A percentile compares a stretch with the other conserved stretches of the same genome.
These are phyloP conservation scores for Euphrasia confusa DNA, from an alignment of 257 asterid genomes.

Conservation along the genomic window DNA sequence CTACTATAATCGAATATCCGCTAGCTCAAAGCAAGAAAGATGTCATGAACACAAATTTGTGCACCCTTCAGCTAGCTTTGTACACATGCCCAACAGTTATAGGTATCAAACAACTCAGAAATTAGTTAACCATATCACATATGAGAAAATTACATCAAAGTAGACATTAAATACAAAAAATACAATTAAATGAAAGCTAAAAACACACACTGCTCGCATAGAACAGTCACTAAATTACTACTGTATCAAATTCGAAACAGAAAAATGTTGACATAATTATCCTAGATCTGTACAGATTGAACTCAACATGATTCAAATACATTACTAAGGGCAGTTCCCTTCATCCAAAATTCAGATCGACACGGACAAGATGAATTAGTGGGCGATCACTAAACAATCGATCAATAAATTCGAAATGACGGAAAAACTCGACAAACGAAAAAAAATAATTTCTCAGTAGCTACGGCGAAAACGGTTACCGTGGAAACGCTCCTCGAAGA, in stretches of 20 bases:
- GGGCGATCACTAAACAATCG: too few species aligned
- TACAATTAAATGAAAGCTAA: not conserved
- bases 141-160: not conserved
- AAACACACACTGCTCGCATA: not conserved
- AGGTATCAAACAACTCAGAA: not conserved
- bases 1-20: not conserved
- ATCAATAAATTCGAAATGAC: too few species aligned
- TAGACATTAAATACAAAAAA: too few species aligned
- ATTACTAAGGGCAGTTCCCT: not conserved
- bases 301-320: not conserved
- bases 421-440: too few species aligned
- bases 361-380: not conserved
- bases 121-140: not conserved
- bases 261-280: too few species aligned
- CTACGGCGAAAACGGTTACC: slow-evolving; percentile 36
- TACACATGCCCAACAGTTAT: too few species aligned
- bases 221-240: too few species aligned
- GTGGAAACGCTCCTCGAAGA: slow-evolving; percentile 86
- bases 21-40: not conserved
- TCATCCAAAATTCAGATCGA: not conserved
- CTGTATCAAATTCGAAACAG: not conserved
- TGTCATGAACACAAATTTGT: not conserved
- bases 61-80: not conserved
- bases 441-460: not conserved
- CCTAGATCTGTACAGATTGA: not conserved